Evolutionary conservation across 164 flowering plant genomes (phyloP), one percentile per base, ranked within the genome.

Genomic region (Vitis labrusca): DNA sequence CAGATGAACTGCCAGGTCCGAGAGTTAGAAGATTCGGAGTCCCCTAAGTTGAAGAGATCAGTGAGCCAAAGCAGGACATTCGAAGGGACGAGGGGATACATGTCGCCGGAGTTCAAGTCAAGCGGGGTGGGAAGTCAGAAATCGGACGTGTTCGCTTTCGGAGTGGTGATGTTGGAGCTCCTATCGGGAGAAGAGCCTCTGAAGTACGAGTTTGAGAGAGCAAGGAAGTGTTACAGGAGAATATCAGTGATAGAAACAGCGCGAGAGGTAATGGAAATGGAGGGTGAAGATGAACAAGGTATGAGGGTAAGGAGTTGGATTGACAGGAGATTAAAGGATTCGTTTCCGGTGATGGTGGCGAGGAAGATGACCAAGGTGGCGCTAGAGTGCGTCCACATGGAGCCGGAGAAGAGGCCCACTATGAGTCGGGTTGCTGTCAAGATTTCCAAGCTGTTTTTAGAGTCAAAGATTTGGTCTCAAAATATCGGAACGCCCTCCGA

Each of bases 101-200:
- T 92, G 95, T 79, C 97, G 67, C 93, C 93, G 50, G 95, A 92
- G 74, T 79, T 84, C 58, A 82, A 79, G 73, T 5, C 27, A 0
- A 75, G 68, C 1, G 92, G 95, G 9, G 27, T 77, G 1, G 73
- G 77, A 10, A 89, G 88, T 2, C 79, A 81, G 75, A 79, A 83
- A 57, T 67, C 79, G 3, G 95, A 90, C 64, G 91, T 92, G 7
- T 92, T 74, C 65, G 90, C 93, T 0, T 90, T 87, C 66, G 97
- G 97, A 49, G 91, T 92, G 11, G 91, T 90, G 82, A 3, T 90
- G 3, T 69, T 92, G 75, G 97, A 92, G 76, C 68, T 92, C 62
- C 44, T 90, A 32, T 79, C 89, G 12, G 97, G 97, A 13, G 76
- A 85, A 62, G 93, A 88, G 80, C 74, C 91, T 10, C 17, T 92